These are phyloP conservation scores for Uromyces viciae-fabae DNA, from an alignment of 1,284 basidiomycete genomes.

Conservation along the genomic window DNA sequence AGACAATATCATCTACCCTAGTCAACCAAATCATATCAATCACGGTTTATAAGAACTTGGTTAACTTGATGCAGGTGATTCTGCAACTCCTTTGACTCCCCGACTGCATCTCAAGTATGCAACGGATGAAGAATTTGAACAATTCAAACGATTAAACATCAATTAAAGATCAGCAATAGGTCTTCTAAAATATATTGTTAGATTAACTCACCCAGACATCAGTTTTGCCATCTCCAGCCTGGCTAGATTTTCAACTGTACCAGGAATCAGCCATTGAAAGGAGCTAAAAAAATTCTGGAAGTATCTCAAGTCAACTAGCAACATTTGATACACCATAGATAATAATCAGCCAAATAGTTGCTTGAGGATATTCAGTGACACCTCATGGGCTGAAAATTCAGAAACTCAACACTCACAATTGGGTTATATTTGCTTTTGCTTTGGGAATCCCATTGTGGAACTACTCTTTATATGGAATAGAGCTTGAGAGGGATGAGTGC, in stretches of 20 bases:
- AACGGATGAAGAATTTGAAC: neutral
- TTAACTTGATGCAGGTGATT: neutral
- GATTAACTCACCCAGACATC: neutral
- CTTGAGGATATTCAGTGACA: too few relatives aligned
- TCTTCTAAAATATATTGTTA: neutral
- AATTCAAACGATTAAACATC: neutral
- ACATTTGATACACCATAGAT: too few relatives aligned
- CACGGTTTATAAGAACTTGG: neutral
- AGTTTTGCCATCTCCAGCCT: neutral
- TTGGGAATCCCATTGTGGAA: too few relatives aligned
- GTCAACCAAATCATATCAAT: neutral
- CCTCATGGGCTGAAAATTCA: too few relatives aligned
- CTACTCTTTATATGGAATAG: too few relatives aligned
- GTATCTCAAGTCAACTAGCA: neutral
- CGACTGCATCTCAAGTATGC: neutral
- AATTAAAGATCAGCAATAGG: neutral
- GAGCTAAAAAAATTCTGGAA: neutral
- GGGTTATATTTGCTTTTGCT: too few relatives aligned
- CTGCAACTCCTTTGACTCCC: neutral
- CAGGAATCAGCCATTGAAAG: neutral
- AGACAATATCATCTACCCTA: neutral
- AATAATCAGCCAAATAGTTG: too few relatives aligned
- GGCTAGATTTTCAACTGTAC: neutral
- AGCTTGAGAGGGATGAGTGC: too few relatives aligned
- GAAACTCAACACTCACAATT: too few relatives aligned